A percentile compares a stretch with the other conserved stretches of the same genome.
Conservation (phyloP, 148 eudicot genomes). For the Limonium bicolor region DNA sequence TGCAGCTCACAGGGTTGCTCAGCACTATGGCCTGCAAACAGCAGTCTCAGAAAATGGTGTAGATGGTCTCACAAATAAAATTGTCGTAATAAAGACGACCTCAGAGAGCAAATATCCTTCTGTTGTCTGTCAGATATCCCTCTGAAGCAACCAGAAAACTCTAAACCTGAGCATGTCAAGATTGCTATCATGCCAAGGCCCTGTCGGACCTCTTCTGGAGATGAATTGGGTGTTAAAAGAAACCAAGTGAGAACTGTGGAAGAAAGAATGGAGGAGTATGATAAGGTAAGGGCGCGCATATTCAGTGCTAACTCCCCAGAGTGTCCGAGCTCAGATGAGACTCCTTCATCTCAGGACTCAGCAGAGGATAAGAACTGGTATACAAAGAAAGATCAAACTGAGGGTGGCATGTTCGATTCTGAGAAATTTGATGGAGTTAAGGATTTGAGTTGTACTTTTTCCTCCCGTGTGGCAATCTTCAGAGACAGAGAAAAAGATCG, state of each 20-base stretch:
- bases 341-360: constrained; percentile 13
- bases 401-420: constrained; percentile 23
- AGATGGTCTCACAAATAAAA: constrained; percentile 59
- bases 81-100: constrained; percentile 51
- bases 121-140: constrained; percentile 72
- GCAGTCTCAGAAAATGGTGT: constrained; percentile 45
- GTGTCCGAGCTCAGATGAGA: constrained; percentile 38
- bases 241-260: constrained; percentile 52
- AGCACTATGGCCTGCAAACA: constrained; percentile 81
- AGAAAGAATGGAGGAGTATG: constrained; percentile 91
- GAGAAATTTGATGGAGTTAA: constrained; percentile 23
- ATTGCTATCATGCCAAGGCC: constrained; percentile 63
- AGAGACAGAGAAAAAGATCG: constrained; percentile 93
- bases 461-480: constrained; percentile 53
- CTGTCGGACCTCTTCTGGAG: constrained; percentile 26
- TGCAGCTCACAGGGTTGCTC: constrained; percentile 96
- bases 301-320: constrained; percentile 45
- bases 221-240: constrained; percentile 30
- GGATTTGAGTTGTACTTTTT: constrained; percentile 37
- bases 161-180: constrained; percentile 39
- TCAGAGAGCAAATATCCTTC: constrained; percentile 54
- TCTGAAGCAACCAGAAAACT: constrained; percentile 43
- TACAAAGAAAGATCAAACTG: constrained; percentile 32
- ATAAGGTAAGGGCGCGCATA: constrained; percentile 83
- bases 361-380: constrained; percentile 21